These are phyloP conservation scores for Chiua sp. DNA, from an alignment of 1,284 basidiomycete genomes.

Conservation along the genomic window DNA sequence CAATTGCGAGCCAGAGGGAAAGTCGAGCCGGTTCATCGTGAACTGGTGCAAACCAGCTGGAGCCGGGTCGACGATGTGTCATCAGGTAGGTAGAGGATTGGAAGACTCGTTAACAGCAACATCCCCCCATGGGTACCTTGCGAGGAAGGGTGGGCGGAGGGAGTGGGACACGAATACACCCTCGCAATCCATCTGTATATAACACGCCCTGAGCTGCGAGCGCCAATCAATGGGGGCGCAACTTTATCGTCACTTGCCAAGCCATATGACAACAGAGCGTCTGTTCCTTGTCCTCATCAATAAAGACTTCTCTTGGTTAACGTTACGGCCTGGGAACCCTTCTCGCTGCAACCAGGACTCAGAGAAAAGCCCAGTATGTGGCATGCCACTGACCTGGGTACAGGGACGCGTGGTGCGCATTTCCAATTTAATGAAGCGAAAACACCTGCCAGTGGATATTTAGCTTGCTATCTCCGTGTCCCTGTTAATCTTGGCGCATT, in stretches of 20 bases:
- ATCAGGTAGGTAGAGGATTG: too few relatives aligned
- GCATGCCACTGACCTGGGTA: neutral
- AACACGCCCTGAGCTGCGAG: neutral
- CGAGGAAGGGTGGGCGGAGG: too few relatives aligned
- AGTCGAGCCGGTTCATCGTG: neutral
- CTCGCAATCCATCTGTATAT: neutral
- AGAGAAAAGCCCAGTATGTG: neutral
- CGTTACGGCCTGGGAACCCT: conserved; percentile 1
- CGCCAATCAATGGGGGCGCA: conserved; percentile 3
- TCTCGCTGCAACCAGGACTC: neutral
- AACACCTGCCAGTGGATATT: neutral
- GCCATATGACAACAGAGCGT: neutral
- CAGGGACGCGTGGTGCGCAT: neutral
- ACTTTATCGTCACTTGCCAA: neutral
- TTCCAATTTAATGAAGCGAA: neutral
- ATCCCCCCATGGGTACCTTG: neutral
- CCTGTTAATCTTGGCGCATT: neutral
- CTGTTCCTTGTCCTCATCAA: neutral
- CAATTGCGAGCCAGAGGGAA: neutral
- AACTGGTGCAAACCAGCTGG: too few relatives aligned
- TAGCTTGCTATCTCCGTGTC: neutral
- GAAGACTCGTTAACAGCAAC: neutral
- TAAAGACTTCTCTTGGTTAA: conserved; percentile 12
- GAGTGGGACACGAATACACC: neutral
- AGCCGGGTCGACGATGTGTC: neutral